Base-by-base conservation (phyloP, 805 yeast genomes). In the Candida arabinofermentans region DNA sequence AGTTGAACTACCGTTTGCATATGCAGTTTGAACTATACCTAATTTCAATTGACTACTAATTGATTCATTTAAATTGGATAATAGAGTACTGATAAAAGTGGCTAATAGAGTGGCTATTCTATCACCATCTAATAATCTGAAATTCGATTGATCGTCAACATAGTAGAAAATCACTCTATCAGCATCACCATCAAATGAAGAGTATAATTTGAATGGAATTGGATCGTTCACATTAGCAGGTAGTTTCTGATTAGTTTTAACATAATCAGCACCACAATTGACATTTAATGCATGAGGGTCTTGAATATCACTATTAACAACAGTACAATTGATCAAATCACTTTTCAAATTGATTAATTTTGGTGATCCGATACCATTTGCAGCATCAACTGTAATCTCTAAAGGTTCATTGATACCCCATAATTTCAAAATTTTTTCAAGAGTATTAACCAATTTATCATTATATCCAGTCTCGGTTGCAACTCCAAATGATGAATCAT, bases 141-240 rank as follows among this genome's bases (percentile, higher is more conserved):
- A 85, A 3, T 62, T 57, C 0, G 46, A 46, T 3, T 49, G 34
- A 1, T 46, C 34, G 35, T 69, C 70, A 34, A 68, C 63, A 60
- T 76, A 83, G 61, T 85, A 93, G 58, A 87, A 86, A 18, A 93
- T 86, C 38, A 93, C 82, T 55, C 99, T 74, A 61, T 93, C 99
- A 4, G 99, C 98, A 61, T 93, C 99, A 38, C 99, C 99, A 59
- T 93, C 99, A 58, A 88, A 89, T 1, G 96, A 86, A 6, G 95
- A 83, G 54, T 78, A 83, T 39, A 90, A 66, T 43, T 70, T 63
- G 34, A 67, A 62, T 5, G 76, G 65, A 2, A 49, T 54, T 0
- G 80, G 76, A 5, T 16, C 10, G 32, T 49, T 40, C 12, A 85
- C 67, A 30, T 80, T 82, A 3, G 67, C 61, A 7, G 99, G 99